These are phyloP conservation scores for Zymoseptoria passerinii DNA, from an alignment of 2,329 filamentous ascomycete genomes.

Conservation along the genomic window DNA sequence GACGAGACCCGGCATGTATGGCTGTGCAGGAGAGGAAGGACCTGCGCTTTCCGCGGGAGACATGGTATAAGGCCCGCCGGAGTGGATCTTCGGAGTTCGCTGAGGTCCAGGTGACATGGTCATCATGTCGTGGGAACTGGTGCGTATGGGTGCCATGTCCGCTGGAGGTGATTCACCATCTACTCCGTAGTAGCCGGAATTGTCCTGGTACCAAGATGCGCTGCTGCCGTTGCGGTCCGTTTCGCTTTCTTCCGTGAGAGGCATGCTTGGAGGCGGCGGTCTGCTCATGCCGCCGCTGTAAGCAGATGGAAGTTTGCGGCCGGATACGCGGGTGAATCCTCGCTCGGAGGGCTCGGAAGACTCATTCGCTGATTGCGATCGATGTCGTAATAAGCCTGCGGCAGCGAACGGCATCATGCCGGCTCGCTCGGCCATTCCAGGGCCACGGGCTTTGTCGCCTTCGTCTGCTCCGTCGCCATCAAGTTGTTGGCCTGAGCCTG, in stretches of 20 bases:
- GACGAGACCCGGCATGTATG: neutral
- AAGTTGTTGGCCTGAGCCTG: slow-evolving; percentile 13
- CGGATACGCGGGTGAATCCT: slow-evolving; percentile 41
- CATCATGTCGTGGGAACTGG: slow-evolving; percentile 15
- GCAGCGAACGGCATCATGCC: slow-evolving; percentile 30
- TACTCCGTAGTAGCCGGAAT: slow-evolving; percentile 35
- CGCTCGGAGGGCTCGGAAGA: slow-evolving; percentile 28
- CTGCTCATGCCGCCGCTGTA: slow-evolving; percentile 43
- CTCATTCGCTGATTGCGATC: neutral
- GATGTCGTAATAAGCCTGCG: slow-evolving; percentile 16
- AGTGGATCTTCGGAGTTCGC: slow-evolving; percentile 26
- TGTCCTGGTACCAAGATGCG: slow-evolving; percentile 39
- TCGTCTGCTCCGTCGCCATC: slow-evolving; percentile 8
- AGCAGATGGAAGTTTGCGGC: slow-evolving; percentile 41
- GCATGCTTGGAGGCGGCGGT: slow-evolving; percentile 12
- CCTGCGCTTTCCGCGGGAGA: slow-evolving; percentile 11
- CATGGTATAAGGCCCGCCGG: slow-evolving; percentile 24
- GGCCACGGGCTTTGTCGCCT: slow-evolving; percentile 11
- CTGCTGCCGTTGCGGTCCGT: slow-evolving; percentile 21
- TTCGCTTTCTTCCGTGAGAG: slow-evolving; percentile 9
- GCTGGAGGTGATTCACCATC: slow-evolving; percentile 20
- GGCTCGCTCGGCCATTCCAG: slow-evolving; percentile 35
- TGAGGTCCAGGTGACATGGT: slow-evolving; percentile 29
- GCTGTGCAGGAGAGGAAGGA: slow-evolving; percentile 12
- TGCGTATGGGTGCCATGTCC: slow-evolving; percentile 4